Evolutionary conservation across 768 basidiomycete genomes (phyloP), one percentile per base, ranked within the genome.

Genomic region (Nidula microcarpa): DNA sequence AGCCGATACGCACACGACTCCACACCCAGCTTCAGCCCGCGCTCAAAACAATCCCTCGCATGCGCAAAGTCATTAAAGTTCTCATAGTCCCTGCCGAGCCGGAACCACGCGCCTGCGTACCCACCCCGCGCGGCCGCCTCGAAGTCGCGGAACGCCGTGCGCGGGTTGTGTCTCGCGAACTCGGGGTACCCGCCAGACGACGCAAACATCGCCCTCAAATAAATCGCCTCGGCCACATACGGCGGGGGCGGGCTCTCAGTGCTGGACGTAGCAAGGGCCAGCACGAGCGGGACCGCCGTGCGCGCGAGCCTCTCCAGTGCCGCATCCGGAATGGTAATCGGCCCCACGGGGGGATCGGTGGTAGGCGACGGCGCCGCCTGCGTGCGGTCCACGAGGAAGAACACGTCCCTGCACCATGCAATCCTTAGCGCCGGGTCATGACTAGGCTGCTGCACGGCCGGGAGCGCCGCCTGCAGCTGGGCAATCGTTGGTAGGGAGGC

Each of bases 61-160:
- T 87, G 82, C 0, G 68, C 58, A 1, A 78, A 49, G 65, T 98
- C 93, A 18, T 85, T 85, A 55, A 90, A 93, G 44, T 82, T 85
- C 71, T 98, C 95, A 63, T 98, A 97, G 55, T 96, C 95, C 14
- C 93, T 74, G 0, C 92, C 96, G 0, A 98, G 78, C 23, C 87
- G 79, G 72, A 94, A 97, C 95, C 96, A 98, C 0, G 91, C 91
- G n/a, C 80, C 72, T 3, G 77, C 71, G 57, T 84, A 88, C 0
- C 95, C 94, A 0, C 78, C 82, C 23, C 89, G 76, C 0, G 94
- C 95, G 2, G 91, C 85, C 1, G 75, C 72, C 65, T 98, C 95
- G 61, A 90, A 97, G 63, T 94, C 93, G 18, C 91, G 78, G 72
- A 98, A 98, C 1, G 96, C 94, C 6, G 77, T 62, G 4, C 91